A percentile compares a stretch with the other conserved stretches of the same genome.
Conservation (phyloP, 108 stramenopile species). For the Stephanodiscus minutulus region DNA sequence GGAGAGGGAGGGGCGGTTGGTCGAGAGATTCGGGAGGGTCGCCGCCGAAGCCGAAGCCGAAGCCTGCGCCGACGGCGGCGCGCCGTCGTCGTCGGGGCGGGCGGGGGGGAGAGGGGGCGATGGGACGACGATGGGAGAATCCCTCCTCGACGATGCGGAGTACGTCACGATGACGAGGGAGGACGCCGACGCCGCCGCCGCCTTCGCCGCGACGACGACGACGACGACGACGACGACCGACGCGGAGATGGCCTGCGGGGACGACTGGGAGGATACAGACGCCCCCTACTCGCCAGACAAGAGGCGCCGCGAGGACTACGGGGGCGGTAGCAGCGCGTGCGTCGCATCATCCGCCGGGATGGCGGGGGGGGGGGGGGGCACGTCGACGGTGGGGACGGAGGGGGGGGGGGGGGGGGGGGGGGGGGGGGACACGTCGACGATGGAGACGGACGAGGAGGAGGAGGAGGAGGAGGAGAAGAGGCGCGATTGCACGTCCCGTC, state of each 20-base stretch:
- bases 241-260: constrained; percentile 1
- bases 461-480: not conserved
- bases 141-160: constrained; percentile 7
- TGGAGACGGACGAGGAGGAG: not conserved
- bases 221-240: not conserved
- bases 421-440: not conserved
- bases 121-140: constrained; percentile 26
- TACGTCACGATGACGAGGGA: constrained; percentile 49
- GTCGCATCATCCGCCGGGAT: too few species aligned
- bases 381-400: constrained; percentile 23
- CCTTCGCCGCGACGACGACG: not conserved
- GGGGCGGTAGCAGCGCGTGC: too few species aligned
- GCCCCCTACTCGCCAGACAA: too few species aligned
- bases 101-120: not conserved
- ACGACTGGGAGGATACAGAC: constrained; percentile 47
- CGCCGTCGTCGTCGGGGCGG: not conserved
- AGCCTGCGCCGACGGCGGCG: not conserved
- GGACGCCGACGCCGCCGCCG: constrained; percentile 7
- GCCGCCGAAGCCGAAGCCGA: constrained; percentile 4
- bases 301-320: too few species aligned
- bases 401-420: not conserved
- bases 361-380: too few species aligned
- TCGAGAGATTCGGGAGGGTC: constrained; percentile 48
- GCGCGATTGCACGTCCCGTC: not conserved
- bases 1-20: constrained; percentile 68